Evolutionary conservation across 2,329 filamentous ascomycete genomes (phyloP), one percentile per base, ranked within the genome.

Genomic region (Xylaria sp.): DNA sequence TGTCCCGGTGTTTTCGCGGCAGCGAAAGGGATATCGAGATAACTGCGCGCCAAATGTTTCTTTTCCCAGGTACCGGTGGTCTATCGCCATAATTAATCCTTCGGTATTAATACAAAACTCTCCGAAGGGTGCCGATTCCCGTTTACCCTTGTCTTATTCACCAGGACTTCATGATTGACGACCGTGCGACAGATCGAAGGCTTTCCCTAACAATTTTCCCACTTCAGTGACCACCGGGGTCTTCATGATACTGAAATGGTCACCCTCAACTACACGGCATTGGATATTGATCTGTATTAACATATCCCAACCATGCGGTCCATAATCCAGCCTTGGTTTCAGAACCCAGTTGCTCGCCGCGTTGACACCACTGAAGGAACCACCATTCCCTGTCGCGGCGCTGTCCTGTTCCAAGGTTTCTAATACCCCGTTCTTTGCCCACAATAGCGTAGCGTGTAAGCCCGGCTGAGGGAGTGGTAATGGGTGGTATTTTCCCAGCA

Each of bases 231-330:
- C 46, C 15, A 23, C 64, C 2, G 64, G 48, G 10, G 12, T 28
- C 31, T 50, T 66, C 64, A 61, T 62, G 15, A 62, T 66, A 28
- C 39, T 66, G 28, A 66, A 66, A 56, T 66, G 64, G 48, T 66
- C 48, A 1, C 64, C 64, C 7, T 54, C n/a, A 3, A 66, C 56
- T 23, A 62, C 56, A 18, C 12, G 9, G 23, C 57, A 56, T 12
- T 48, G 18, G 9, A 56, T 56, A n/a, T 6, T 28, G 15, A 15
- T 56, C 31, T 55, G 55, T 10, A 62, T 9, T 28, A 66, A 20
- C 15, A 66, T 28, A 23, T 63, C 51, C 58, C 58, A 63, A 13
- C 65, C 57, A 28, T 63, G 62, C 2, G 20, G 41, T 34, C 59
- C 59, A 23, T 63, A 63, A 18, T 37, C 34, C 13, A 48, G 18